Evolutionary conservation across 2,329 filamentous ascomycete species (phyloP).

Genomic region (Mollisia scopiformis): DNA sequence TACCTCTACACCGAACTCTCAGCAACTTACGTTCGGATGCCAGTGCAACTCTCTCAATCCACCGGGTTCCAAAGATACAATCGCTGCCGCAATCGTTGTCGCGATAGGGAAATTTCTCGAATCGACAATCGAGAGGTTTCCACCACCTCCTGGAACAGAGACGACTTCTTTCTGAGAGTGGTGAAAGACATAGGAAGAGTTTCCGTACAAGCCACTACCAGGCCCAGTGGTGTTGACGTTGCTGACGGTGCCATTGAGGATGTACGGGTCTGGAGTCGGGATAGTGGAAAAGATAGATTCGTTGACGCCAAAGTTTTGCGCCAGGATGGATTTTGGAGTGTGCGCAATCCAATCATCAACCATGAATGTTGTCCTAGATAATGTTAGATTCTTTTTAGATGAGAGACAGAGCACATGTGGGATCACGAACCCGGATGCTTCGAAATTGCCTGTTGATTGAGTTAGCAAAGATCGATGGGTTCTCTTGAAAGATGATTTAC

Average conservation of each 20-base stretch:
- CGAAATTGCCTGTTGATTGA: slow-evolving; percentile 53
- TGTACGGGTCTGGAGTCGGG: slow-evolving; percentile 62
- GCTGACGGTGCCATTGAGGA: slow-evolving; percentile 58
- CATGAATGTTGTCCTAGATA: slow-evolving; percentile 66
- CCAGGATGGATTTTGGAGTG: slow-evolving; percentile 64
- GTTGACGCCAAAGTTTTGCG: slow-evolving; percentile 70
- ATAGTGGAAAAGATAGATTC: slow-evolving; percentile 61
- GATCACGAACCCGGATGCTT: slow-evolving; percentile 47
- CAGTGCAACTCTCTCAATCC: slow-evolving; percentile 67
- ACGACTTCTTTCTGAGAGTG: slow-evolving; percentile 43
- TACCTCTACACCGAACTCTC: slow-evolving; percentile 46
- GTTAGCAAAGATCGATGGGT: neutral
- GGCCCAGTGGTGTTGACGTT: slow-evolving; percentile 48
- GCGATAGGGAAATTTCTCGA: slow-evolving; percentile 68
- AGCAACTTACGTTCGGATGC: slow-evolving; percentile 57
- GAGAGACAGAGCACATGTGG: neutral
- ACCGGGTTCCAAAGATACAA: slow-evolving; percentile 65
- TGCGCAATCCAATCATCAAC: slow-evolving; percentile 72
- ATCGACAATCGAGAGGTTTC: slow-evolving; percentile 66
- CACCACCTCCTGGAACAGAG: slow-evolving; percentile 60
- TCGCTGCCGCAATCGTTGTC: slow-evolving; percentile 66
- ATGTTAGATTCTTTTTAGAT: neutral
- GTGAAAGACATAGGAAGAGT: slow-evolving; percentile 66
- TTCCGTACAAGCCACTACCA: slow-evolving; percentile 53
- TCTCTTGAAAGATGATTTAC: slow-evolving; percentile 28